A percentile compares a stretch with the other conserved stretches of the same genome.
Conservation (phyloP, 73 alveolate genomes). For the Symbiodinium natans region DNA sequence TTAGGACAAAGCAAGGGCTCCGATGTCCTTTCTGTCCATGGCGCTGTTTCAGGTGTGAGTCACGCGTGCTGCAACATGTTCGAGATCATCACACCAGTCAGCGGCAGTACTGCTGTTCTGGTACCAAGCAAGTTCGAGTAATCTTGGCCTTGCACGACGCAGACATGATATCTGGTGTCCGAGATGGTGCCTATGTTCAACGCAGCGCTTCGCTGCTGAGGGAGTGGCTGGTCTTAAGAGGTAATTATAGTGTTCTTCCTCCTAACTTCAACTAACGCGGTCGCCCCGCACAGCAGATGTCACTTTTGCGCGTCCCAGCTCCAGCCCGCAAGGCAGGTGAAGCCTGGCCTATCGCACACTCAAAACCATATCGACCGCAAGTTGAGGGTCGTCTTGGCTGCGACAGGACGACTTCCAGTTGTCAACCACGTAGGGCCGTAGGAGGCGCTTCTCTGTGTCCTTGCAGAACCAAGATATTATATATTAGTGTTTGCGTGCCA, state of each 20-base stretch:
- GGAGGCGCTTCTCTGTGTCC: too few species aligned
- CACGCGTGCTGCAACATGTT: background rate
- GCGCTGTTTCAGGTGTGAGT: background rate
- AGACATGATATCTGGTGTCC: background rate
- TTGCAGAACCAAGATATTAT: too few species aligned
- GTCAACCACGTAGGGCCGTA: too few species aligned
- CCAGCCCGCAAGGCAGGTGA: too few species aligned
- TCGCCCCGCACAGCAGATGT: too few species aligned
- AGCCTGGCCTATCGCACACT: background rate
- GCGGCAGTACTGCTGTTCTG: conserved; percentile 48
- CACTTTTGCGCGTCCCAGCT: too few species aligned
- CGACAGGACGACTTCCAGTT: too few species aligned
- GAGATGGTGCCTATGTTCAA: background rate
- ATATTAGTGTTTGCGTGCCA: too few species aligned
- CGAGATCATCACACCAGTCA: background rate
- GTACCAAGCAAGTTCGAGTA: background rate
- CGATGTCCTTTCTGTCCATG: conserved; percentile 24
- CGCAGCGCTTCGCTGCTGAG: conserved; percentile 24
- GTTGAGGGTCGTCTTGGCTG: background rate
- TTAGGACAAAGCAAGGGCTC: background rate
- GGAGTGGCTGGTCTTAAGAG: too few species aligned
- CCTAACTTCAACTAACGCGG: too few species aligned
- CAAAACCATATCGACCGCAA: background rate
- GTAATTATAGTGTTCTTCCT: too few species aligned
- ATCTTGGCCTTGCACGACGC: conserved; percentile 2